phyloP scores from a whole-genome alignment of 306 rosid genomes.

The Sesbania bispinosa region DNA sequence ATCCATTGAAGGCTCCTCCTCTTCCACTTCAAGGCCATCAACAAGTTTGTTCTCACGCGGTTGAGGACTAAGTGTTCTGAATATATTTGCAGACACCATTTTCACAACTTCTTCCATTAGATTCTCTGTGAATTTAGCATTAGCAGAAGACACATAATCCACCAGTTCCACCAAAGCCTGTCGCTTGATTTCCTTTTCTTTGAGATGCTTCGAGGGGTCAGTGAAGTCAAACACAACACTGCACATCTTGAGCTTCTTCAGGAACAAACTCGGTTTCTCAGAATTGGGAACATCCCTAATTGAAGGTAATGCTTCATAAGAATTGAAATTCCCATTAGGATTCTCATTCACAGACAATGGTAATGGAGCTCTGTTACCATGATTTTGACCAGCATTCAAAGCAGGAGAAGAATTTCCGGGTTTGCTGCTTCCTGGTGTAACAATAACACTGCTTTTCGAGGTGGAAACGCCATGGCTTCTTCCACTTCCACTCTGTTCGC shows the following conservation, averaged over 20 bases:
- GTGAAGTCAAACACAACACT: slow-evolving; percentile 68
- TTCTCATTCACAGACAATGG: slow-evolving; percentile 33
- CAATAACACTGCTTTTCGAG: slow-evolving; percentile 39
- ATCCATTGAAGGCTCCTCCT: slow-evolving; percentile 82
- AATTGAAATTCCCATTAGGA: slow-evolving; percentile 45
- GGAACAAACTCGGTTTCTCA: slow-evolving; percentile 62
- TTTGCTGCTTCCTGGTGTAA: slow-evolving; percentile 32
- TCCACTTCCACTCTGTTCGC: slow-evolving; percentile 39
- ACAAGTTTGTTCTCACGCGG: slow-evolving; percentile 60
- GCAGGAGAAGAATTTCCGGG: slow-evolving; percentile 39
- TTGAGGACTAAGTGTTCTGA: slow-evolving; percentile 68
- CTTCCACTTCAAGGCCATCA: slow-evolving; percentile 75
- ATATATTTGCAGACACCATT: slow-evolving; percentile 65
- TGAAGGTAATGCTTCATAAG: slow-evolving; percentile 66
- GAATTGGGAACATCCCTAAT: slow-evolving; percentile 66
- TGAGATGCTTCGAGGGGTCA: slow-evolving; percentile 62
- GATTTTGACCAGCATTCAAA: slow-evolving; percentile 39
- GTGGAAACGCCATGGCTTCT: slow-evolving; percentile 28
- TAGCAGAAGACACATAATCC: slow-evolving; percentile 64
- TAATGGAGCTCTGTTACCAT: slow-evolving; percentile 37
- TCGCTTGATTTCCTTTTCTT: slow-evolving; percentile 72
- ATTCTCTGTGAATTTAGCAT: slow-evolving; percentile 56
- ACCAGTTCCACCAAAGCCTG: slow-evolving; percentile 68
- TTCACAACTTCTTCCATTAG: slow-evolving; percentile 64
- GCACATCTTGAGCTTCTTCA: slow-evolving; percentile 62